Conservation (phyloP, 139 green algal genomes). For the Chlamydomonas applanata region DNA sequence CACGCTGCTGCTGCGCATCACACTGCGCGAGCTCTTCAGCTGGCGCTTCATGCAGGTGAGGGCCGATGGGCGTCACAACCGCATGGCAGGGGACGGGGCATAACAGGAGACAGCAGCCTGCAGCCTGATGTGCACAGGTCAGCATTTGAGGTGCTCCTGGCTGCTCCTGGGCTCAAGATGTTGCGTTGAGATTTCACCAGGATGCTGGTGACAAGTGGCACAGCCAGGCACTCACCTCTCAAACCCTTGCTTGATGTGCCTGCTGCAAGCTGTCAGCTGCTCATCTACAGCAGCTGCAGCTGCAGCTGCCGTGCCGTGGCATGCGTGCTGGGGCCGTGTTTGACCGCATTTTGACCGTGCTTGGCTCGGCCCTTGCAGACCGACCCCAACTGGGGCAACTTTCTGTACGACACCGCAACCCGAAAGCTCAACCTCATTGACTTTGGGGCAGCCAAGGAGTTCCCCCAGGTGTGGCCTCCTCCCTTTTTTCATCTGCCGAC, state of each 20-base stretch:
- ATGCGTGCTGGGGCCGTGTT: no score
- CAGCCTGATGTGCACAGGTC: no score
- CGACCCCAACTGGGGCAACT: conserved; percentile 97
- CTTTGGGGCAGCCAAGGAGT: conserved; percentile 88
- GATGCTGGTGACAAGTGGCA: no score
- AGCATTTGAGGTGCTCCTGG: no score
- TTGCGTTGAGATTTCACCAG: no score
- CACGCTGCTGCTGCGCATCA: conserved; percentile 78
- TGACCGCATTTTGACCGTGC: background rate
- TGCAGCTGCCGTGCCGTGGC: background rate
- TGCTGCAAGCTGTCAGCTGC: background rate
- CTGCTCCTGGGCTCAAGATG: no score
- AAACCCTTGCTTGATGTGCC: background rate
- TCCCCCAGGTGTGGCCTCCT: conserved; percentile 36
- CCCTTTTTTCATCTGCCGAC: no score
- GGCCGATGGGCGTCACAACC: no score
- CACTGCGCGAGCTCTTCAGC: conserved; percentile 88
- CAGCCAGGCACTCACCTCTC: background rate
- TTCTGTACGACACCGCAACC: conserved; percentile 84
- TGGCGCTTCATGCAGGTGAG: conserved; percentile 88
- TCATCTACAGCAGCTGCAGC: background rate
- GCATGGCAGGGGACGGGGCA: no score
- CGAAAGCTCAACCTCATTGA: conserved; percentile 86
- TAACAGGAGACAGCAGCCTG: no score
- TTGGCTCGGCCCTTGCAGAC: conserved; percentile 76